Base-by-base conservation (phyloP, 2,329 filamentous ascomycete genomes). In the Phaeosphaeriaceae sp. region DNA sequence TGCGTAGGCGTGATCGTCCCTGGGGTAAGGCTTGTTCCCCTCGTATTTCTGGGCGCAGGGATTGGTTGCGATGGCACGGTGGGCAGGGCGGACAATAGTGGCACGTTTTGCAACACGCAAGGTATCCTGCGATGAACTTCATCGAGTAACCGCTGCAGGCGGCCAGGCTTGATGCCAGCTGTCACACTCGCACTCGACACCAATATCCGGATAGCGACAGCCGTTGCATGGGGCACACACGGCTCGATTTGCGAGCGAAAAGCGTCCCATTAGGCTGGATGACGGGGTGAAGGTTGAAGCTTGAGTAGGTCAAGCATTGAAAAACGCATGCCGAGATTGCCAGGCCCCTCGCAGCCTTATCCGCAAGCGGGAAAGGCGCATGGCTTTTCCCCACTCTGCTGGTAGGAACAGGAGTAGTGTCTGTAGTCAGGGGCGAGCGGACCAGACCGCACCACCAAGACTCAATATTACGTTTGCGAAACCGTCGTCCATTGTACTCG, bases 1-100 rank as follows among this genome's bases (percentile, higher is more conserved):
- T 45, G 55, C 47, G 54, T 48, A 45, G 61, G 58, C 53, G 51
- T 45, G 70, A 72, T 73, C 66, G 54, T 58, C 65, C 60, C 65
- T 58, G 58, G 68, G 63, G 46, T 56, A 31, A 46, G 46, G 57
- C 61, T 57, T 49, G 66, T 57, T 51, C 56, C 45, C 44, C 42
- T 52, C 65, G 68, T 70, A 71, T 73, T 71, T 64, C 63, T 65
- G 62, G 68, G 62, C 66, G 51, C 22, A 60, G 44, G 56, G 52
- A 69, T 58, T 68, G 67, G 61, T 51, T 63, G 11, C 24, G 51
- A 54, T 46, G n/a, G 51, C 53, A 49, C 47, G 42, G 11, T 21
- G 21, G 46, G 31, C 49, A 15, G 42, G 46, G 24, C n/a, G 15
- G 21, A 27, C 62, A 58, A 58, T 47, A 53, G 51, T 63, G 56